These are phyloP conservation scores for Talaromyces ruber DNA, from an alignment of 495 filamentous ascomycete species.

Conservation along the genomic window DNA sequence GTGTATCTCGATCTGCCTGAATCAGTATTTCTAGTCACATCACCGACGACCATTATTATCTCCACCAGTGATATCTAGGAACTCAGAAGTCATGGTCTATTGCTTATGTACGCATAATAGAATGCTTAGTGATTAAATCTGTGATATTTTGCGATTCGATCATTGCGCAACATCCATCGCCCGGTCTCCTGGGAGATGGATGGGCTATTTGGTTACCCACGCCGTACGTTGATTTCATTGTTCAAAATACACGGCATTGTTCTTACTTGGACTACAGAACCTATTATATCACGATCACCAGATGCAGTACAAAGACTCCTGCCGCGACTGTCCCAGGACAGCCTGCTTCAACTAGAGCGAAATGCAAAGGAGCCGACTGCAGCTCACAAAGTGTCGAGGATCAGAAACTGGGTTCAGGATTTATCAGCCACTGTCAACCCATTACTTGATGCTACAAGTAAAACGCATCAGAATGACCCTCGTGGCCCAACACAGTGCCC, in stretches of 20 bases:
- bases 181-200: background rate
- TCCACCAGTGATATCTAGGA: background rate
- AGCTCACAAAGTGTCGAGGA: background rate
- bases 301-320: background rate
- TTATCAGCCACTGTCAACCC: background rate
- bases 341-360: background rate
- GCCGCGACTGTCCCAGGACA: background rate
- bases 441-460: background rate
- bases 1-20: background rate
- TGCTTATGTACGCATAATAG: background rate
- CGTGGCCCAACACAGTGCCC: background rate
- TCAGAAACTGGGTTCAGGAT: background rate
- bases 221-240: background rate
- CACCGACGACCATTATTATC: background rate
- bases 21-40: background rate
- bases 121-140: background rate
- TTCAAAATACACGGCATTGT: background rate
- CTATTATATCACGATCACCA: background rate
- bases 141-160: background rate
- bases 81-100: background rate
- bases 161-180: background rate
- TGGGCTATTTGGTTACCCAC: background rate
- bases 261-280: background rate
- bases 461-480: background rate
- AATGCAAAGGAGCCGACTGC: background rate